Evolutionary conservation across 2,329 filamentous ascomycete genomes (phyloP).

Genomic region (Arthrinium puccinioides): DNA sequence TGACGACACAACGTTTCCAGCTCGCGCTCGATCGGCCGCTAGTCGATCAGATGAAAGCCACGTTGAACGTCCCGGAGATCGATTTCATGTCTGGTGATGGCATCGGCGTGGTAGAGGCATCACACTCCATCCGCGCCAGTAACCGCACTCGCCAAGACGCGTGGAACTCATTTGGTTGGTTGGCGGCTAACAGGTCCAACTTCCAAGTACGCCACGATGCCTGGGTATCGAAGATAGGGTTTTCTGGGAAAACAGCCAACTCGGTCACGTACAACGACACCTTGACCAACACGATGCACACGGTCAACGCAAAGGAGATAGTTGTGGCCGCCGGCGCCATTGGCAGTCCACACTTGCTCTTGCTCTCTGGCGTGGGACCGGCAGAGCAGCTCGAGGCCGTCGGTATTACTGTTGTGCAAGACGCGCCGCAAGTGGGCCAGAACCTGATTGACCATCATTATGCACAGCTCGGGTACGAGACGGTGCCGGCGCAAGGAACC

Average conservation of each 20-base stretch:
- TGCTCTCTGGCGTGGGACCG: slow-evolving; percentile 23
- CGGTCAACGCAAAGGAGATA: slow-evolving; percentile 21
- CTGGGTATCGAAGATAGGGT: slow-evolving; percentile 26
- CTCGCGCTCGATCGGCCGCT: neutral
- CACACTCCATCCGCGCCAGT: slow-evolving; percentile 4
- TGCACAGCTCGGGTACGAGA: slow-evolving; percentile 8
- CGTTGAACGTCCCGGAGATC: slow-evolving; percentile 1
- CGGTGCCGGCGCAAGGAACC: neutral
- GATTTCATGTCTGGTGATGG: slow-evolving; percentile 10
- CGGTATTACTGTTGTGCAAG: slow-evolving; percentile 16
- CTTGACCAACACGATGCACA: slow-evolving; percentile 21
- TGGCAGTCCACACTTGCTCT: slow-evolving; percentile 20
- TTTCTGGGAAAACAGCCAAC: slow-evolving; percentile 22
- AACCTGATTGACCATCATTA: slow-evolving; percentile 15
- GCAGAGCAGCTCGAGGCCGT: slow-evolving; percentile 12
- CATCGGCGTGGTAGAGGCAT: slow-evolving; percentile 10
- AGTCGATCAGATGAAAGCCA: neutral
- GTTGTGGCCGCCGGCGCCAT: slow-evolving; percentile 19
- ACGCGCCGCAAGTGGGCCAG: slow-evolving; percentile 22
- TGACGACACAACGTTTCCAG: neutral
- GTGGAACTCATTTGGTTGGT: slow-evolving; percentile 8
- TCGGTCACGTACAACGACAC: slow-evolving; percentile 24
- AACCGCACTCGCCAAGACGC: slow-evolving; percentile 13
- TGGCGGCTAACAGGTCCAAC: slow-evolving; percentile 6
- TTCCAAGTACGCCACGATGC: slow-evolving; percentile 12